Conservation (phyloP, 257 asterid species). For the Knoxia roxburghii region DNA sequence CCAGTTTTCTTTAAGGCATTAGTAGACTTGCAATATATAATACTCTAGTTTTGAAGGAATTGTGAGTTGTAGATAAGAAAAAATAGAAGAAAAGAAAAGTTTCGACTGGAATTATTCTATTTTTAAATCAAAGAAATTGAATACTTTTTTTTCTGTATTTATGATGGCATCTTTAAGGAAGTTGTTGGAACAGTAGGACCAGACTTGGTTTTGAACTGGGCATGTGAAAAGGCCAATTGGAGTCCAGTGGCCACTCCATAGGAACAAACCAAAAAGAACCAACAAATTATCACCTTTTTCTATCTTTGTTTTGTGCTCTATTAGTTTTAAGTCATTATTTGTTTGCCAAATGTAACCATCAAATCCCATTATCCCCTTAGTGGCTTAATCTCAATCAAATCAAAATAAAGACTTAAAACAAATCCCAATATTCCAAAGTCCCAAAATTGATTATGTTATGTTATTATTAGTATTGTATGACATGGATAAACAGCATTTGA, state of each 20-base stretch:
- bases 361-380: slow-evolving; percentile 4
- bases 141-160: too few species aligned
- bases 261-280: neutral
- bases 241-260: neutral
- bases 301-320: neutral
- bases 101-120: too few species aligned
- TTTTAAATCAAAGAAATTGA: too few species aligned
- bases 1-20: too few species aligned
- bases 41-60: too few species aligned
- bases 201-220: neutral
- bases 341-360: slow-evolving; percentile 9
- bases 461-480: neutral
- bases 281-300: neutral
- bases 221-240: slow-evolving; percentile 8
- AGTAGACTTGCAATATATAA: too few species aligned
- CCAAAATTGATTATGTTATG: neutral
- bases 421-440: neutral
- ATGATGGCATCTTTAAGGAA: too few species aligned
- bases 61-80: too few species aligned
- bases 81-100: too few species aligned
- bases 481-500: neutral
- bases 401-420: neutral
- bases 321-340: neutral
- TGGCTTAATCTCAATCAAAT: neutral
- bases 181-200: neutral